A percentile compares a stretch with the other conserved stretches of the same genome.
Conservation (phyloP, 148 eudicot genomes). For the Simmondsia chinensis region DNA sequence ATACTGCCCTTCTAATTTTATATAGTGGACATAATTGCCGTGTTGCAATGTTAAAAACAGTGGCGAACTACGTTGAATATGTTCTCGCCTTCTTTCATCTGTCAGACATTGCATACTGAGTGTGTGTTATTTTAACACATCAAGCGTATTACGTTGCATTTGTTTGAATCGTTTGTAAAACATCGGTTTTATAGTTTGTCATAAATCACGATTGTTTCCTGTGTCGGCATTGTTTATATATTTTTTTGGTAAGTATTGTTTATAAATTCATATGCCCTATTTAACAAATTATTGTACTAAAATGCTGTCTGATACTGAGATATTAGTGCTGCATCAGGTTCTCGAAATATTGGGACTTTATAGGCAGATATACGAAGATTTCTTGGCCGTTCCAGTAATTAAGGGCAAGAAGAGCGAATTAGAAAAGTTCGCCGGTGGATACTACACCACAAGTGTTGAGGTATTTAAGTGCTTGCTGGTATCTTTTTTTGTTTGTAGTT, state of each 20-base stretch:
- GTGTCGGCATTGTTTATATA: neutral
- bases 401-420: conserved; percentile 92
- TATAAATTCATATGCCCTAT: too few relatives aligned
- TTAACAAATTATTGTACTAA: neutral
- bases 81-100: too few relatives aligned
- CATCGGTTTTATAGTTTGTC: neutral
- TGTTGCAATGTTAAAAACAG: too few relatives aligned
- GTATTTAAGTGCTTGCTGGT: conserved; percentile 13
- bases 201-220: neutral
- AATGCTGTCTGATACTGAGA: neutral
- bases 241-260: too few relatives aligned
- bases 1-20: too few relatives aligned
- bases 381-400: conserved; percentile 85
- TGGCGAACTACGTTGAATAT: too few relatives aligned
- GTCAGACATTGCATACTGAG: too few relatives aligned
- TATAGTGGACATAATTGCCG: too few relatives aligned
- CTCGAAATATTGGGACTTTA: conserved; percentile 69
- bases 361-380: conserved; percentile 84
- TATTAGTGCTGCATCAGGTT: conserved; percentile 32
- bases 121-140: too few relatives aligned
- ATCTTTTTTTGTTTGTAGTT: too few relatives aligned
- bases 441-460: conserved; percentile 92
- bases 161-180: too few relatives aligned
- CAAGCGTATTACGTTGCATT: too few relatives aligned
- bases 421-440: conserved; percentile 99